Conservation (phyloP, 805 yeast species). For the Henningerozyma blattae region DNA sequence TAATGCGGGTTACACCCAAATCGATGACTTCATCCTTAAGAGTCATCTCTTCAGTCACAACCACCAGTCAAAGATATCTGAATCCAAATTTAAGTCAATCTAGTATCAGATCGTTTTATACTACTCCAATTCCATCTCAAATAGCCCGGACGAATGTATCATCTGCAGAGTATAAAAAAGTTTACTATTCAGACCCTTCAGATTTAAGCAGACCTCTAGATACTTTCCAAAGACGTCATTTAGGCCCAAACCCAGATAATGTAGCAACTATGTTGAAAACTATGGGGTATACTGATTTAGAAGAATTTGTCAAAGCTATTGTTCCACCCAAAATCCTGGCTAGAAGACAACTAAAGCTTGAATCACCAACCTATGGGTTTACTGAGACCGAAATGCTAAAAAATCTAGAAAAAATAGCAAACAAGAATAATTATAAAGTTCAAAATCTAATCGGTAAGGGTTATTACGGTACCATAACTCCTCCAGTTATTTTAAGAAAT, state of each 20-base stretch:
- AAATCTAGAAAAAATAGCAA: constrained; percentile 56
- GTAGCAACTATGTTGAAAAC: constrained; percentile 52
- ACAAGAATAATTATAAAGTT: constrained; percentile 53
- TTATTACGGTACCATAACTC: constrained; percentile 79
- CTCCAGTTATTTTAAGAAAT: constrained; percentile 89
- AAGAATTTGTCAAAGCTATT: constrained; percentile 56
- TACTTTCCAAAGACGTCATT: constrained; percentile 80
- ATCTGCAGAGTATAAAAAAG: constrained; percentile 36
- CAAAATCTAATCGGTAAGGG: constrained; percentile 87
- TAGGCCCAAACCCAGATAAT: constrained; percentile 65
- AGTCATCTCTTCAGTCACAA: too few species aligned
- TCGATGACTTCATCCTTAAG: too few species aligned
- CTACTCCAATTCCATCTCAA: too few species aligned
- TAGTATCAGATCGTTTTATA: too few species aligned
- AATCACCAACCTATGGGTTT: constrained; percentile 57
- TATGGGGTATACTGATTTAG: constrained; percentile 56
- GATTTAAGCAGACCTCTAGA: constrained; percentile 38
- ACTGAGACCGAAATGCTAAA: constrained; percentile 72
- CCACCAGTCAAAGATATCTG: too few species aligned
- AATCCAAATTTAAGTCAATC: too few species aligned
- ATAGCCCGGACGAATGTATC: too few species aligned
- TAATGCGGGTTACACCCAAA: too few species aligned
- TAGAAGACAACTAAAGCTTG: constrained; percentile 51
- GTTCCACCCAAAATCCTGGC: constrained; percentile 68
- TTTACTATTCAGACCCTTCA: constrained; percentile 30